These are phyloP conservation scores for Pezicula radicicola DNA, from an alignment of 2,329 filamentous ascomycete species.

Conservation along the genomic window DNA sequence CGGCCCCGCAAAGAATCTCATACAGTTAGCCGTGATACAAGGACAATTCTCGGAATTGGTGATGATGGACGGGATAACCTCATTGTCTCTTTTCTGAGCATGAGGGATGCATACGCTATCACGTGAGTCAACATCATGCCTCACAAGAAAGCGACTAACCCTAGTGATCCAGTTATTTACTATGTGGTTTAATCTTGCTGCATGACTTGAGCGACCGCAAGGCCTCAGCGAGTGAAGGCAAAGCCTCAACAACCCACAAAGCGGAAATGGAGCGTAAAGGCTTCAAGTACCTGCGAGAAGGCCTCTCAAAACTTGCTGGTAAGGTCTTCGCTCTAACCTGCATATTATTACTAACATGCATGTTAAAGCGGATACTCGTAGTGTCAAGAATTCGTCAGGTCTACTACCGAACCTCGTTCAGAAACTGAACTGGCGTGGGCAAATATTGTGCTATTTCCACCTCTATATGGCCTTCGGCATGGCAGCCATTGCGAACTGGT, in stretches of 20 bases:
- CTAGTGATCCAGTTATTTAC: conserved; percentile 20
- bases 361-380: conserved; percentile 7
- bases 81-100: conserved; percentile 58
- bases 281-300: conserved; percentile 54
- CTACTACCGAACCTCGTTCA: conserved; percentile 21
- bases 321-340: neutral
- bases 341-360: neutral
- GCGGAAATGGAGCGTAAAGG: conserved; percentile 29
- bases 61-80: conserved; percentile 49
- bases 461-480: conserved; percentile 28
- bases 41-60: conserved; percentile 48
- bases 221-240: conserved; percentile 40
- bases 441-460: conserved; percentile 26
- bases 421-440: conserved; percentile 25
- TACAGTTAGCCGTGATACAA: conserved; percentile 56
- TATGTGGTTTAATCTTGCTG: conserved; percentile 23
- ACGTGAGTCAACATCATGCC: conserved; percentile 16
- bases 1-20: conserved; percentile 44
- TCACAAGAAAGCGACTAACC: neutral
- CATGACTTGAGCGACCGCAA: conserved; percentile 54
- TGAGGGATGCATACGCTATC: conserved; percentile 47
- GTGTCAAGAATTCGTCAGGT: conserved; percentile 20
- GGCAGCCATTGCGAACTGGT: conserved; percentile 25
- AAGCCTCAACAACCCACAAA: too few species aligned
- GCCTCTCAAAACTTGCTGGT: conserved; percentile 41